A percentile compares a stretch with the other conserved stretches of the same genome.
These are phyloP conservation scores for Pleurotus djamor DNA, from an alignment of 768 basidiomycete species.

Conservation along the genomic window DNA sequence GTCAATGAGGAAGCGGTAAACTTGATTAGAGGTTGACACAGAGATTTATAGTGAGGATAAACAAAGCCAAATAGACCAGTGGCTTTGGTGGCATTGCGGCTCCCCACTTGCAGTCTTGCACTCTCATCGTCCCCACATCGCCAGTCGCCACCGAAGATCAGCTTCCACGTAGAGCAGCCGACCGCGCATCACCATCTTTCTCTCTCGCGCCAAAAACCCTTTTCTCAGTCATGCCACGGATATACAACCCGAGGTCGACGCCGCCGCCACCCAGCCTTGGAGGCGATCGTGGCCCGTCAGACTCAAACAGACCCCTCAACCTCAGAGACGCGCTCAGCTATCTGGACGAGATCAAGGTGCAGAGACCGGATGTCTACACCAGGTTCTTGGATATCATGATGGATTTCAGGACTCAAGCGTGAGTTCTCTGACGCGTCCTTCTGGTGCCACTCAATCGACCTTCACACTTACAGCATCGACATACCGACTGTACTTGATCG, in stretches of 20 bases:
- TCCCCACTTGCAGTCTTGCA: too few species aligned
- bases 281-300: slow-evolving; percentile 26
- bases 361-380: slow-evolving; percentile 52
- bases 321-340: slow-evolving; percentile 93
- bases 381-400: slow-evolving; percentile 97
- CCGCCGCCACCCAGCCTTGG: slow-evolving; percentile 32
- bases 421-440: slow-evolving; percentile 29
- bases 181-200: too few species aligned
- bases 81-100: too few species aligned
- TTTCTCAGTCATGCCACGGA: slow-evolving; percentile 17
- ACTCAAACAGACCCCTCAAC: slow-evolving; percentile 69
- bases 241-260: slow-evolving; percentile 27
- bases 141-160: too few species aligned
- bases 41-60: too few species aligned
- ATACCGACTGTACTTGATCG: slow-evolving; percentile 79
- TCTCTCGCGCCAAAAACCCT: neutral
- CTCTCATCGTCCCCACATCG: too few species aligned
- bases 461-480: slow-evolving; percentile 53
- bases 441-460: neutral
- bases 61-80: too few species aligned
- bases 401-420: slow-evolving; percentile 97
- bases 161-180: too few species aligned
- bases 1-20: too few species aligned
- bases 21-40: too few species aligned
- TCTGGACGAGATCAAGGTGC: slow-evolving; percentile 37